phyloP scores from a whole-genome alignment of 108 stramenopile genomes.

The Epithemia pelagica region DNA sequence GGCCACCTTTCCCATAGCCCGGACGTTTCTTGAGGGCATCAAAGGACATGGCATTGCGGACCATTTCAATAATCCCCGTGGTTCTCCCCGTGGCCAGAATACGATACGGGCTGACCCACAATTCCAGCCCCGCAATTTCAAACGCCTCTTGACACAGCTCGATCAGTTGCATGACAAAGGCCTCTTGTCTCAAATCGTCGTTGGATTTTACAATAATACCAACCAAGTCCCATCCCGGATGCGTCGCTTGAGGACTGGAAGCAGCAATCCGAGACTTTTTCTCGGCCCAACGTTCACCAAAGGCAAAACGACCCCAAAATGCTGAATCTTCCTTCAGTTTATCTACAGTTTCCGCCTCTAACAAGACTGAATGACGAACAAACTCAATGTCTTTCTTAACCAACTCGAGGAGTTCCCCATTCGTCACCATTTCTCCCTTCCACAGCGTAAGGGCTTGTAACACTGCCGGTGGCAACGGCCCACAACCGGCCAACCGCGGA shows the following conservation, averaged over 20 bases:
- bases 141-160: slow-evolving; percentile 89
- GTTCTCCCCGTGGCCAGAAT: slow-evolving; percentile 88
- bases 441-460: slow-evolving; percentile 74
- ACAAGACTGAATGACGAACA: slow-evolving; percentile 37
- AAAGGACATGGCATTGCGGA: slow-evolving; percentile 88
- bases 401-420: slow-evolving; percentile 77
- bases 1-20: slow-evolving; percentile 74
- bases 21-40: slow-evolving; percentile 94
- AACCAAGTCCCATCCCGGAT: slow-evolving; percentile 82
- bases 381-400: slow-evolving; percentile 82
- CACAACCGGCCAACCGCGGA: slow-evolving; percentile 71
- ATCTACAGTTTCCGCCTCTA: slow-evolving; percentile 43
- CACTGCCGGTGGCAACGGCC: slow-evolving; percentile 68
- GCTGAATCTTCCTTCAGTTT: slow-evolving; percentile 79
- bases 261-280: slow-evolving; percentile 85
- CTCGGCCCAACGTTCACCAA: slow-evolving; percentile 93
- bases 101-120: slow-evolving; percentile 90
- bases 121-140: slow-evolving; percentile 73
- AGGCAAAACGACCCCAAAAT: slow-evolving; percentile 88
- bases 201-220: slow-evolving; percentile 97
- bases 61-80: slow-evolving; percentile 90
- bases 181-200: slow-evolving; percentile 97
- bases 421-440: slow-evolving; percentile 73
- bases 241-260: slow-evolving; percentile 60
- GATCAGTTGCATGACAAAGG: slow-evolving; percentile 92